Evolutionary conservation across 768 basidiomycete genomes (phyloP).

Genomic region (Lactarius trivialis): DNA sequence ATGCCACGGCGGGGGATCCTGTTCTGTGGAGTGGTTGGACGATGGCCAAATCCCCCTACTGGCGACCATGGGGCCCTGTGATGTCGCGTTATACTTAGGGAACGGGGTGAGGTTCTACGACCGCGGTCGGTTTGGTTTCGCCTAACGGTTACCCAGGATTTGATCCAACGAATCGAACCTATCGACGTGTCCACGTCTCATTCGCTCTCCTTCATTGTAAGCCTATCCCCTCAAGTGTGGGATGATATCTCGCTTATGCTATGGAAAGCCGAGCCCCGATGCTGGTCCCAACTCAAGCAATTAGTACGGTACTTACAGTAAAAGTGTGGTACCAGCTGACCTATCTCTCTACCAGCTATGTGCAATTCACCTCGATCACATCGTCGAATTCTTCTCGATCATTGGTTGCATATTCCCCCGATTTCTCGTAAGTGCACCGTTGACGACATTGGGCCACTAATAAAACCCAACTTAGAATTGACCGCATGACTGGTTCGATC

Average conservation of each 20-base stretch:
- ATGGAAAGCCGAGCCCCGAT: conserved; percentile 43
- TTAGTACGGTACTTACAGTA: conserved; percentile 39
- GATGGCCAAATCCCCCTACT: conserved; percentile 49
- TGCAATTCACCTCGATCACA: conserved; percentile 41
- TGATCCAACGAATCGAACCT: conserved; percentile 51
- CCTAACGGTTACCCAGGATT: conserved; percentile 33
- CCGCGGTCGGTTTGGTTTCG: neutral
- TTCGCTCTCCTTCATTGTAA: conserved; percentile 53
- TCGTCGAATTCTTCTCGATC: conserved; percentile 27
- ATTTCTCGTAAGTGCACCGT: conserved; percentile 43
- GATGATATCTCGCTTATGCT: neutral
- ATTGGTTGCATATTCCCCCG: conserved; percentile 44
- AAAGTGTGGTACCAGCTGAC: conserved; percentile 1
- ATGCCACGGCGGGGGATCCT: conserved; percentile 50
- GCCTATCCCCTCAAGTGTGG: conserved; percentile 14
- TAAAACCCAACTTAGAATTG: conserved; percentile 35
- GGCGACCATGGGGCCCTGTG: conserved; percentile 44
- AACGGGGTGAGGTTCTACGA: conserved; percentile 31
- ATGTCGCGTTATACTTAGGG: conserved; percentile 54
- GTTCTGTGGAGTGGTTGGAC: conserved; percentile 56
- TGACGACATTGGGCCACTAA: neutral
- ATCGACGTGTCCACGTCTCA: conserved; percentile 44
- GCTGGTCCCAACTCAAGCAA: conserved; percentile 50
- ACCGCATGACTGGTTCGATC: conserved; percentile 56
- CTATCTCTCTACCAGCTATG: conserved; percentile 40